Evolutionary conservation across 805 yeast species (phyloP).

Genomic region (Lachancea nothofagi): DNA sequence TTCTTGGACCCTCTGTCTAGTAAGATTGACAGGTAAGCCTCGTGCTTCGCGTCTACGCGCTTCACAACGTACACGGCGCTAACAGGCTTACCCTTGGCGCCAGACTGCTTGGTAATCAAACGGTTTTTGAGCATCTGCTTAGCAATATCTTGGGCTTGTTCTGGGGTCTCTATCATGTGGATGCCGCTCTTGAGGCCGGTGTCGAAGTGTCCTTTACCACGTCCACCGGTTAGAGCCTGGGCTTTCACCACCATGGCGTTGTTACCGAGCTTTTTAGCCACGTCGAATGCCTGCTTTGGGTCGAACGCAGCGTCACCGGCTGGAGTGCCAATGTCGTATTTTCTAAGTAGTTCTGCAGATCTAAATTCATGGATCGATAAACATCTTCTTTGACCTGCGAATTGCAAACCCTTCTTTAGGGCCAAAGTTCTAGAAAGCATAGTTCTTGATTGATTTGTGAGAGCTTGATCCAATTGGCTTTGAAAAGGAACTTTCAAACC

Average conservation of each 20-base stretch:
- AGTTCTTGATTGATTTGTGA: not conserved
- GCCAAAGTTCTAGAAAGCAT: constrained; percentile 9
- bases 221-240: constrained; percentile 98
- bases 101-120: constrained; percentile 96
- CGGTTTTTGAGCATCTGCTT: constrained; percentile 87
- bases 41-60: constrained; percentile 89
- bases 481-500: not conserved
- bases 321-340: constrained; percentile 88
- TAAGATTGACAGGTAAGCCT: constrained; percentile 90
- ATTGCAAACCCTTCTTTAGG: constrained; percentile 2
- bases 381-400: constrained; percentile 43
- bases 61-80: constrained; percentile 94
- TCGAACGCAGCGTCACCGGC: constrained; percentile 87
- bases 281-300: constrained; percentile 78
- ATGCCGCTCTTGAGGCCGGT: constrained; percentile 96
- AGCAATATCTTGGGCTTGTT: constrained; percentile 82
- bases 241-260: constrained; percentile 91
- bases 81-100: constrained; percentile 94
- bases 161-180: constrained; percentile 75
- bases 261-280: constrained; percentile 63
- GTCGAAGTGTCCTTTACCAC: constrained; percentile 98
- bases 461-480: constrained; percentile 2
- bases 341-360: constrained; percentile 77
- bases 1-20: constrained; percentile 89
- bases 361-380: constrained; percentile 94